Evolutionary conservation across 116 monocot species (phyloP).

Genomic region (Dioscorea cayenensis): DNA sequence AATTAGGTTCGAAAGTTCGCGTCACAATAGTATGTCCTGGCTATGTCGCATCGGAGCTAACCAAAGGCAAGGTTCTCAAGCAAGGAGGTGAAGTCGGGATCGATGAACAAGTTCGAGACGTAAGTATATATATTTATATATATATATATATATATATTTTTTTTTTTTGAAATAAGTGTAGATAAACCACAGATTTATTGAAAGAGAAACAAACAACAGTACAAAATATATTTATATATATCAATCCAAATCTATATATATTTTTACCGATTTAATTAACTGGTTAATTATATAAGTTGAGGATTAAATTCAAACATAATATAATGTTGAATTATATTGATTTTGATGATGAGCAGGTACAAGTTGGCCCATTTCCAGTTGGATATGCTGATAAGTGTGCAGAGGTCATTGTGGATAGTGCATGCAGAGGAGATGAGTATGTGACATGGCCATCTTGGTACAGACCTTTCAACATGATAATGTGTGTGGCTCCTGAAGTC

Average conservation of each 20-base stretch:
- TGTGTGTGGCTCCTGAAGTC: constrained; percentile 5
- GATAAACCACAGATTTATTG: too few relatives aligned
- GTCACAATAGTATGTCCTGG: constrained; percentile 58
- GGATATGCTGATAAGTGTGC: constrained; percentile 4
- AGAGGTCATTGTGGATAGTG: constrained; percentile 3
- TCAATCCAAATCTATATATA: too few relatives aligned
- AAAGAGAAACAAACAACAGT: too few relatives aligned
- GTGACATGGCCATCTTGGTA: constrained; percentile 17
- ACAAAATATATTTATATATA: too few relatives aligned
- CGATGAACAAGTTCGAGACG: constrained; percentile 49
- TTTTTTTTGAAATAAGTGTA: too few relatives aligned
- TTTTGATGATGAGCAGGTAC: not conserved
- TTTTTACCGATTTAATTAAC: too few relatives aligned
- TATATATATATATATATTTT: too few relatives aligned
- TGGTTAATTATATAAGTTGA: too few relatives aligned
- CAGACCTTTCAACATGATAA: constrained; percentile 3
- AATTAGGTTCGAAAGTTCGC: constrained; percentile 29
- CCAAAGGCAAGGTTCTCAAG: constrained; percentile 50
- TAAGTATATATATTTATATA: constrained; percentile 12
- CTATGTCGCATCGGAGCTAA: constrained; percentile 52
- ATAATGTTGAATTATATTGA: too few relatives aligned
- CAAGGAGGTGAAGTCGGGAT: constrained; percentile 43
- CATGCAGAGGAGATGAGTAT: constrained; percentile 4
- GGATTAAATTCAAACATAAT: too few relatives aligned
- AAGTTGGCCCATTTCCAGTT: constrained; percentile 8